phyloP scores from a whole-genome alignment of 768 basidiomycete species.

The Tulasnella sp. region DNA sequence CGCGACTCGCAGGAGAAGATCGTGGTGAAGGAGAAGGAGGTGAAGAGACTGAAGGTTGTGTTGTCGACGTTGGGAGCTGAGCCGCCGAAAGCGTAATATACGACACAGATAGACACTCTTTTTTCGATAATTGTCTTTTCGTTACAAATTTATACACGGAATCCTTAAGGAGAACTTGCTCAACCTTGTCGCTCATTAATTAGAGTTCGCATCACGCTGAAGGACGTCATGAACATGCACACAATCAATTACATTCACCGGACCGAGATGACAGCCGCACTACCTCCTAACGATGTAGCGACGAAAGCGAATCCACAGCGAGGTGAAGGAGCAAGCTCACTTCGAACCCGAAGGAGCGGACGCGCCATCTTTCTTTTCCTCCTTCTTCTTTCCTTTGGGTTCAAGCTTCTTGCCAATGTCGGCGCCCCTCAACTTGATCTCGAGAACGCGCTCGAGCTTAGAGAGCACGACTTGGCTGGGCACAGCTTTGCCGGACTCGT shows the following conservation, averaged over 20 bases:
- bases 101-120: not conserved
- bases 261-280: not conserved
- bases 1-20: conserved; percentile 53
- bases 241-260: not conserved
- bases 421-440: conserved; percentile 77
- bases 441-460: conserved; percentile 78
- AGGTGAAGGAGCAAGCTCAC: conserved; percentile 4
- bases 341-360: conserved; percentile 6
- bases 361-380: not conserved
- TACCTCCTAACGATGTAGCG: not conserved
- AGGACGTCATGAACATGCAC: not conserved
- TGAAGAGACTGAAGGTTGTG: conserved; percentile 50
- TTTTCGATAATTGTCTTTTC: not conserved
- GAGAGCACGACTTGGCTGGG: conserved; percentile 77
- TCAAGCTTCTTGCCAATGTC: conserved; percentile 84
- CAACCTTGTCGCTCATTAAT: too few species aligned
- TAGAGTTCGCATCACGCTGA: too few species aligned
- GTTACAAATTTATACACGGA: not conserved
- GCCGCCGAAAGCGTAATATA: not conserved
- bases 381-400: conserved; percentile 29
- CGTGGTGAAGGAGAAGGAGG: conserved; percentile 57
- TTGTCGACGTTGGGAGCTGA: not conserved
- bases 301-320: not conserved
- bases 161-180: not conserved
- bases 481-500: conserved; percentile 78